Conservation (phyloP, 441 rosid species). For the Adansonia madagascariensis region DNA sequence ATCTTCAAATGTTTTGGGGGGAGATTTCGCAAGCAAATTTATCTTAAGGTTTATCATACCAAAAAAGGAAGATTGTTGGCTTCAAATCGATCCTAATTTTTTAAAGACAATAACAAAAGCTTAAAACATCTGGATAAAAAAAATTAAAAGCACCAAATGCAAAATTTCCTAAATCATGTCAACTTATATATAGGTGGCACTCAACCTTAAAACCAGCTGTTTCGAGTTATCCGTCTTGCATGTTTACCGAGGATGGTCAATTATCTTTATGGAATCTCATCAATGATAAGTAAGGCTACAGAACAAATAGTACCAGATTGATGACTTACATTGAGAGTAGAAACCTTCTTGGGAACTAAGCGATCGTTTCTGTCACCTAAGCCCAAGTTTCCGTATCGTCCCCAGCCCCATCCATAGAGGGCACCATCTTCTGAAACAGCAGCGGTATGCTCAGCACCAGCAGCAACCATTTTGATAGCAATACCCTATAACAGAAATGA, state of each 20-base stretch:
- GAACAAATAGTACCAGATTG: conserved; percentile 24
- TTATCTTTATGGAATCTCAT: background rate
- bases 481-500: conserved; percentile 59
- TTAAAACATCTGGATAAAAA: too few species aligned
- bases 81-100: too few species aligned
- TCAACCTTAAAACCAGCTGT: conserved; percentile 1
- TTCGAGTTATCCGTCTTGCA: background rate
- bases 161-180: background rate
- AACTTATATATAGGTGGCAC: background rate
- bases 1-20: too few species aligned
- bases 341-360: conserved; percentile 77
- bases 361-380: conserved; percentile 94
- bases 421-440: conserved; percentile 94
- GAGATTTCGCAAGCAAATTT: too few species aligned
- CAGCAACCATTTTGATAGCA: conserved; percentile 88
- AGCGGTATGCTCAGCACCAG: conserved; percentile 98
- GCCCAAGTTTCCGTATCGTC: conserved; percentile 94
- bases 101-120: too few species aligned
- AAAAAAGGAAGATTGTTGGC: too few species aligned
- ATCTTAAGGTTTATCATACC: too few species aligned
- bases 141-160: background rate
- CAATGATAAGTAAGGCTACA: background rate
- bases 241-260: background rate
- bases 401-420: conserved; percentile 99
- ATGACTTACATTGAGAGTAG: conserved; percentile 59